A percentile compares a stretch with the other conserved stretches of the same genome.
phyloP scores from a whole-genome alignment of 257 asterid species.

The Avicennia marina region DNA sequence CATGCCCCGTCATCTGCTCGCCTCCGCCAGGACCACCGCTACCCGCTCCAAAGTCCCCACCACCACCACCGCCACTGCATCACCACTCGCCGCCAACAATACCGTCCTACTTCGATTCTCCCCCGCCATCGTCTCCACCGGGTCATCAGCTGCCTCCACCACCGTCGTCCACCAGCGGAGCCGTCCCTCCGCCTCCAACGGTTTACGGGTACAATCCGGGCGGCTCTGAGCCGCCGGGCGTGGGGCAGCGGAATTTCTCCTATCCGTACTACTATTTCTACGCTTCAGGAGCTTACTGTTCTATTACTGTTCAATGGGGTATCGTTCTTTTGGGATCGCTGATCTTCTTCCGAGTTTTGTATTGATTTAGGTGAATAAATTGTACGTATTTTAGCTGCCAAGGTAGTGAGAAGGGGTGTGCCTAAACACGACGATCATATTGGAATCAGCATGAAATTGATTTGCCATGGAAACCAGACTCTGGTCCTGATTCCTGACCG shows the following conservation, averaged over 20 bases:
- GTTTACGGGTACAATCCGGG: conserved; percentile 36
- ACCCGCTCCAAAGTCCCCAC: too few relatives aligned
- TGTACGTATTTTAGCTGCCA: too few relatives aligned
- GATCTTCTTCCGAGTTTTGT: too few relatives aligned
- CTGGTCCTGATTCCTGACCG: too few relatives aligned
- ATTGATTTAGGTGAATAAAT: too few relatives aligned
- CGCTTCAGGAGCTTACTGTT: conserved; percentile 40
- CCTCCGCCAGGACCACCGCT: conserved; percentile 49
- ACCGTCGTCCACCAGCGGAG: conserved; percentile 14
- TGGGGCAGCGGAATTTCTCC: conserved; percentile 46
- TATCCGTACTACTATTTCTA: conserved; percentile 71
- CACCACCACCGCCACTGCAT: conserved; percentile 24
- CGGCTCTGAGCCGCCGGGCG: conserved; percentile 28
- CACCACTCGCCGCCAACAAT: conserved; percentile 36
- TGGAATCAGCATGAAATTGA: too few relatives aligned
- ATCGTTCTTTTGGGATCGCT: too few relatives aligned
- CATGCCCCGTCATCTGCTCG: conserved; percentile 76
- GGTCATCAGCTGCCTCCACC: conserved; percentile 32
- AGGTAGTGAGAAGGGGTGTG: too few relatives aligned
- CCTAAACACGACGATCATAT: too few relatives aligned
- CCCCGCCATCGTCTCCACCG: conserved; percentile 31
- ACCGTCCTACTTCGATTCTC: conserved; percentile 30
- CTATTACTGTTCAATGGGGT: not conserved
- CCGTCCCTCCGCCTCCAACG: conserved; percentile 29
- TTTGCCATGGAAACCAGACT: too few relatives aligned